Evolutionary conservation across 176 grass and related monocot species (phyloP).

Genomic region (Hordeum marinum): DNA sequence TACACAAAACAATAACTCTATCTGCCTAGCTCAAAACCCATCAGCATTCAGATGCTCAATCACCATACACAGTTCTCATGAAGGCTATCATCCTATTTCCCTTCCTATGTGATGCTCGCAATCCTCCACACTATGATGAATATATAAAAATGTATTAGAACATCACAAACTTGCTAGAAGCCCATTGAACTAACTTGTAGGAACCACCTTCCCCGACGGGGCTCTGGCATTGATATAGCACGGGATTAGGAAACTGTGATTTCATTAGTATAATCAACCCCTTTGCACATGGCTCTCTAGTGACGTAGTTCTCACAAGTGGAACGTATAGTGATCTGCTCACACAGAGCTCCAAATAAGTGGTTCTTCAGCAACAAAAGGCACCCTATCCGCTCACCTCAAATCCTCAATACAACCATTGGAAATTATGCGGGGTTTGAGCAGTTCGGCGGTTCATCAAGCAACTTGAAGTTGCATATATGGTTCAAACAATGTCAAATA

Average conservation of each 20-base stretch:
- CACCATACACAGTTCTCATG: not conserved
- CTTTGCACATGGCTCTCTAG: not conserved
- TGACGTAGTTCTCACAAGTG: not conserved
- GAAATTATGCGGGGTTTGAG: not conserved
- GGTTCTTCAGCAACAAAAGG: not conserved
- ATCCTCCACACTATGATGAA: not conserved
- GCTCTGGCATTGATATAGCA: not conserved
- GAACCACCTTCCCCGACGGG: not conserved
- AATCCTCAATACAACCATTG: conserved; percentile 1
- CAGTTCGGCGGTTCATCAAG: not conserved
- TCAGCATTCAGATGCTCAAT: not conserved
- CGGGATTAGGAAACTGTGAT: not conserved
- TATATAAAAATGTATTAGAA: not conserved
- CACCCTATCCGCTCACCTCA: not conserved
- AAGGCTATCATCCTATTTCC: not conserved
- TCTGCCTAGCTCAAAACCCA: not conserved
- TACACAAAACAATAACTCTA: not conserved
- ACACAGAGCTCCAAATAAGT: not conserved
- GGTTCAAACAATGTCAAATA: not conserved
- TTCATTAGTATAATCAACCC: not conserved
- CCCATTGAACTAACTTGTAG: not conserved
- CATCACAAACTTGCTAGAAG: not conserved
- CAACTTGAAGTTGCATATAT: not conserved
- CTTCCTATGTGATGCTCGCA: not conserved
- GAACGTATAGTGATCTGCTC: not conserved